Conservation (phyloP, 768 basidiomycete species). For the Heimioporus sp. region DNA sequence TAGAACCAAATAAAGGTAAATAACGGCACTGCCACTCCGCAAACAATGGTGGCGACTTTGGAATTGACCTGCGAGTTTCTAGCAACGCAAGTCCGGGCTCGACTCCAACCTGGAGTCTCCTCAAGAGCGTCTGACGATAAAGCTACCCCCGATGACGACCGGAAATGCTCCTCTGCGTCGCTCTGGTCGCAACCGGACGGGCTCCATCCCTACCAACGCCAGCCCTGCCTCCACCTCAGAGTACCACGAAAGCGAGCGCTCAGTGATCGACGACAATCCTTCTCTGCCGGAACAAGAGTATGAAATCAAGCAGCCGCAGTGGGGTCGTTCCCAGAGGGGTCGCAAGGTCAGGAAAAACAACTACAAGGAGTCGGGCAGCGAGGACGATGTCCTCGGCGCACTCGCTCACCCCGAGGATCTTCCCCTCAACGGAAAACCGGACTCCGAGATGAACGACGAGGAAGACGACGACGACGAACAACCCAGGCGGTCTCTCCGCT, state of each 20-base stretch:
- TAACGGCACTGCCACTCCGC: conserved; percentile 25
- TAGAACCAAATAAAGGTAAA: conserved; percentile 28
- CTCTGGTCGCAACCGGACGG: conserved; percentile 21
- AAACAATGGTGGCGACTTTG: conserved; percentile 31
- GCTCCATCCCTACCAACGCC: conserved; percentile 21
- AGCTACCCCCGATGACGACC: conserved; percentile 20
- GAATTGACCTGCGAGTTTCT: conserved; percentile 14
- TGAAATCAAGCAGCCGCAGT: conserved; percentile 3
- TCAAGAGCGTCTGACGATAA: conserved; percentile 20
- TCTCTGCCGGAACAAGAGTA: conserved; percentile 2
- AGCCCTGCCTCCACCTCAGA: conserved; percentile 31
- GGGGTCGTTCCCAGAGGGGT: conserved; percentile 36
- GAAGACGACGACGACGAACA: conserved; percentile 30
- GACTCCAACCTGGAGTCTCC: conserved; percentile 19
- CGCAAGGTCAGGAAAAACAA: conserved; percentile 37
- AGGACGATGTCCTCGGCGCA: conserved; percentile 35
- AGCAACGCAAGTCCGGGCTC: conserved; percentile 13
- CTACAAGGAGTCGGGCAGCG: conserved; percentile 47
- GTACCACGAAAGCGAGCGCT: conserved; percentile 34
- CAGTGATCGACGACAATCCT: conserved; percentile 26
- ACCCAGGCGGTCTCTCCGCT: conserved; percentile 15
- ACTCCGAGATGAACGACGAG: conserved; percentile 25
- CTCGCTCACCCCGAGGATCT: conserved; percentile 5
- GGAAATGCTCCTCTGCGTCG: conserved; percentile 19
- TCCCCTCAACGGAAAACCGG: conserved; percentile 19